Evolutionary conservation across 495 filamentous ascomycete species (phyloP).

Genomic region (Poronia punctata): DNA sequence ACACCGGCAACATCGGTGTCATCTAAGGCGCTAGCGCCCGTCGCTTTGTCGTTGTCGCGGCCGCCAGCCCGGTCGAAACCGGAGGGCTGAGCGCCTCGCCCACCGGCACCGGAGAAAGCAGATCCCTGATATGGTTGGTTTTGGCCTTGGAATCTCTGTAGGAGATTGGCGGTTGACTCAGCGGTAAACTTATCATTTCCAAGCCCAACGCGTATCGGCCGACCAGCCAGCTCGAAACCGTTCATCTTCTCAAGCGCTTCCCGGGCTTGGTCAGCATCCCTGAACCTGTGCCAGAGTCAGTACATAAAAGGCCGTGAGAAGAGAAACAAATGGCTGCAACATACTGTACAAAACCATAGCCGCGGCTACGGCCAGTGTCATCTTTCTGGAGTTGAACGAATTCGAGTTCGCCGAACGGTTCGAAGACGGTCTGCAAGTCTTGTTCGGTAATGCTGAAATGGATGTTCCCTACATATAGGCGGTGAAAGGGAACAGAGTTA

Average conservation of each 20-base stretch:
- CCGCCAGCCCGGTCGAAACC: slow-evolving; percentile 92
- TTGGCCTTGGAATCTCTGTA: slow-evolving; percentile 82
- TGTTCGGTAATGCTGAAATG: slow-evolving; percentile 99
- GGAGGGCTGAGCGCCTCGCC: slow-evolving; percentile 79
- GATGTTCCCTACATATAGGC: slow-evolving; percentile 98
- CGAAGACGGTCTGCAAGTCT: slow-evolving; percentile 94
- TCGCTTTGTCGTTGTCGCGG: slow-evolving; percentile 84
- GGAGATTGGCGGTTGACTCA: slow-evolving; percentile 84
- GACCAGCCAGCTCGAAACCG: slow-evolving; percentile 95
- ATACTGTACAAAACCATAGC: slow-evolving; percentile 99
- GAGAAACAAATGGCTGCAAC: slow-evolving; percentile 31
- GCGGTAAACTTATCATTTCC: slow-evolving; percentile 99
- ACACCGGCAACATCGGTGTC: slow-evolving; percentile 97
- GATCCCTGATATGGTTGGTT: slow-evolving; percentile 86
- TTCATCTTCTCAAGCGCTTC: slow-evolving; percentile 99
- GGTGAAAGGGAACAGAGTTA: slow-evolving; percentile 86
- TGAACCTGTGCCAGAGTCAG: slow-evolving; percentile 58
- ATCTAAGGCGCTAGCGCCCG: slow-evolving; percentile 91
- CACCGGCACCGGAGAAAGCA: slow-evolving; percentile 84
- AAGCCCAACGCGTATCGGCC: slow-evolving; percentile 96
- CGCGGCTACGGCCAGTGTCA: slow-evolving; percentile 80
- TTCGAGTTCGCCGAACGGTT: slow-evolving; percentile 96
- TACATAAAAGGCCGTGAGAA: neutral
- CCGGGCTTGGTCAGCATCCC: slow-evolving; percentile 82
- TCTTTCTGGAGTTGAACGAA: slow-evolving; percentile 97